These are phyloP conservation scores for Pogostemon cablin DNA, from an alignment of 257 asterid genomes.

Conservation along the genomic window DNA sequence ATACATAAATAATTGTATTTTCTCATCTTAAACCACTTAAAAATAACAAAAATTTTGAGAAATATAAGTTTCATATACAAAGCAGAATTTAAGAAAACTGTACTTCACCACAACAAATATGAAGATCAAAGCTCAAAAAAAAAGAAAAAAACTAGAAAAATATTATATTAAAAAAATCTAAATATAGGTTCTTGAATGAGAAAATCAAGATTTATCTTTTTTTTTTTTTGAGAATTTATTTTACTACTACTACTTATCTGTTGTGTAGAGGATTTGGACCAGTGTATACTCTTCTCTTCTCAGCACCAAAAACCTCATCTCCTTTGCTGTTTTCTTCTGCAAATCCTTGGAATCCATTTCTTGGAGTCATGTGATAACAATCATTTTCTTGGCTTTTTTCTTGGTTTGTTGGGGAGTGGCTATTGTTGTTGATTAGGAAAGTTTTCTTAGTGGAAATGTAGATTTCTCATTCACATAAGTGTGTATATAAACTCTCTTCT, in stretches of 20 bases:
- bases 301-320: conserved; percentile 56
- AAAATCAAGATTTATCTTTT: conserved; percentile 47
- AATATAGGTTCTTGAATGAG: conserved; percentile 42
- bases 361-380: conserved; percentile 73
- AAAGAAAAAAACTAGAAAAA: conserved; percentile 10
- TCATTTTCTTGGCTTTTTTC: conserved; percentile 64
- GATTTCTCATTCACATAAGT: too few relatives aligned
- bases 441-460: conserved; percentile 33
- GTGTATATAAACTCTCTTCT: too few relatives aligned
- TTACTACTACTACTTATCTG: conserved; percentile 53
- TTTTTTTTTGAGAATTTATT: background rate
- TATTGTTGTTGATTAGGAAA: conserved; percentile 36
- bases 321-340: conserved; percentile 20
- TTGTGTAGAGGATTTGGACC: conserved; percentile 97
- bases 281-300: conserved; percentile 79
- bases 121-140: background rate
- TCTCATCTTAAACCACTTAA: too few relatives aligned
- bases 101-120: too few relatives aligned
- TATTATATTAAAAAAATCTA: conserved; percentile 14
- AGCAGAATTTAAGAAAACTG: too few relatives aligned
- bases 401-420: conserved; percentile 40
- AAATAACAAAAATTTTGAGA: conserved; percentile 17
- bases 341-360: conserved; percentile 20
- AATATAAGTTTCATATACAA: conserved; percentile 31
- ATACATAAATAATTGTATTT: too few relatives aligned